Evolutionary conservation across 495 filamentous ascomycete species (phyloP), one percentile per base, ranked within the genome.

Genomic region (Astrothelium macrocarpum): DNA sequence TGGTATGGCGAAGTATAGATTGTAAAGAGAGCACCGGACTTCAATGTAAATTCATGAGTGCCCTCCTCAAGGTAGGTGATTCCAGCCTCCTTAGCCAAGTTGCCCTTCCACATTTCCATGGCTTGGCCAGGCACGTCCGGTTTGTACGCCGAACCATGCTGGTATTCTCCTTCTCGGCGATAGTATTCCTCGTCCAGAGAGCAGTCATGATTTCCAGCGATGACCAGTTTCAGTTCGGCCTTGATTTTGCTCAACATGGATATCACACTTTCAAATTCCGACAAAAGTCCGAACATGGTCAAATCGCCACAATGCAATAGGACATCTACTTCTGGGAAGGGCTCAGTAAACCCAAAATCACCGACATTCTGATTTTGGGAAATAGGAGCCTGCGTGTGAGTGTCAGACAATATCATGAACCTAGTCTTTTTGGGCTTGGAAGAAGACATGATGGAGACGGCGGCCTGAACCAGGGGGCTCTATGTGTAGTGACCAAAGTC

Each of bases 141-240:
- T 32, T 65, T 59, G 10, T 43, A 45, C 26, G 68, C 61, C 26
- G 59, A 45, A 71, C 64, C 39, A 42, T 67, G 49, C 49, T 63
- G 46, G 32, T 60, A 26, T 25, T 60, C 63, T 64, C 58, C 23
- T 49, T 43, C 53, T 46, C 58, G 32, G 32, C 62, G 46, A 23
- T 64, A 56, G 32, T n/a, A 62, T 12, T 64, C 63, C 31, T 73
- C 72, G 70, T 94, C 88, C 2, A 92, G 81, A 0, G 82, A 82
- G 62, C 88, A 81, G 70, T 93, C 89, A 73, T 92, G 90, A 71
- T 93, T 92, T 0, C 90, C 90, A 1, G 90, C 84, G 60, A 95
- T 90, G 36, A 92, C 83, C 39, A 95, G 74, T 65, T 92, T 95
- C 5, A 91, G 73, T 23, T 85, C 81, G 0, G 90, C 88, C 5